phyloP scores from a whole-genome alignment of 257 asterid species.

The Cinchona pubescens region DNA sequence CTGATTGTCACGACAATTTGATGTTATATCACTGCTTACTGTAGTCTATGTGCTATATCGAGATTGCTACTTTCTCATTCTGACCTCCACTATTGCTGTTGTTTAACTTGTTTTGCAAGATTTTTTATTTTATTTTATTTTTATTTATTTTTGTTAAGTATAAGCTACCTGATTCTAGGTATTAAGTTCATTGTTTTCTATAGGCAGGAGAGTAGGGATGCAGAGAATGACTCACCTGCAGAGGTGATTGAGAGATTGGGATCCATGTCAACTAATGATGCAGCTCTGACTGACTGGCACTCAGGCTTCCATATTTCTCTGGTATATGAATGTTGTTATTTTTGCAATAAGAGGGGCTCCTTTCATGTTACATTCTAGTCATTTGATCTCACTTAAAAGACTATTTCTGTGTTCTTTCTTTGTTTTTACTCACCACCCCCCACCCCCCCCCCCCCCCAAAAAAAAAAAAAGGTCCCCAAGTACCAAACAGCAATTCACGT shows the following conservation, averaged over 20 bases:
- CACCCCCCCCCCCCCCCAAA: too few relatives aligned
- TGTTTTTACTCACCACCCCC: too few relatives aligned
- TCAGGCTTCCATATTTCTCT: slow-evolving; percentile 84
- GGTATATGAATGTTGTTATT: slow-evolving; percentile 42
- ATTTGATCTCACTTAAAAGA: background rate
- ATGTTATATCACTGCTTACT: background rate
- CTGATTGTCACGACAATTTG: background rate
- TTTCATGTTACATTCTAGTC: background rate
- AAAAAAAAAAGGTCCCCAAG: too few relatives aligned
- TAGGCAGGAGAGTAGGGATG: slow-evolving; percentile 80
- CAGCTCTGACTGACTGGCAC: slow-evolving; percentile 84
- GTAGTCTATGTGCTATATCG: background rate
- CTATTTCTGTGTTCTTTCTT: background rate
- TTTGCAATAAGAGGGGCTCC: slow-evolving; percentile 19
- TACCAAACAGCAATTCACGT: background rate
- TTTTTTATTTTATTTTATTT: background rate
- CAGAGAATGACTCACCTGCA: slow-evolving; percentile 54
- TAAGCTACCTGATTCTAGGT: background rate
- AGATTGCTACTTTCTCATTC: background rate
- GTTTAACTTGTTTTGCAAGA: background rate
- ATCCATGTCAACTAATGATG: slow-evolving; percentile 61
- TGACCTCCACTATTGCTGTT: background rate
- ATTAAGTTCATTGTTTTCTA: slow-evolving; percentile 21
- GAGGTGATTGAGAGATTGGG: slow-evolving; percentile 61
- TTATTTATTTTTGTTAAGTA: background rate